phyloP scores from a whole-genome alignment of 2,329 filamentous ascomycete species.

The Arthrocladium fulminans region DNA sequence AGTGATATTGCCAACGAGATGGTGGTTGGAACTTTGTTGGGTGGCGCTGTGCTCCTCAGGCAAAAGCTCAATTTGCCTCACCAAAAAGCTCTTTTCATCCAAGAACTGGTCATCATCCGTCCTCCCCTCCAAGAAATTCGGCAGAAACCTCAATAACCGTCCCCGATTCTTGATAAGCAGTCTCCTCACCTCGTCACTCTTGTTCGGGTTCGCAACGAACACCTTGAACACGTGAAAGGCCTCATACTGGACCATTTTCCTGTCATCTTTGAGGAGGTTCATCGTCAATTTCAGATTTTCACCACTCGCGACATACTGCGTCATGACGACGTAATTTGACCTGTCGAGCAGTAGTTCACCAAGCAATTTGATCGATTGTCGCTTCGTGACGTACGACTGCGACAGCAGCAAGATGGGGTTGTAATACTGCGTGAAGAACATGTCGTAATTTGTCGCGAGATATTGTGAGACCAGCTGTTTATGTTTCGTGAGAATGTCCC shows the following conservation, averaged over 20 bases:
- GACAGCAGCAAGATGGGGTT: constrained; percentile 82
- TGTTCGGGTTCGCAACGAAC: constrained; percentile 97
- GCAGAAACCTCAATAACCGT: constrained; percentile 77
- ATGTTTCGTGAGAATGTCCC: constrained; percentile 92
- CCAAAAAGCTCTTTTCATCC: constrained; percentile 92
- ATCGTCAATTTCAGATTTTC: constrained; percentile 98
- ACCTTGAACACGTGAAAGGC: constrained; percentile 99
- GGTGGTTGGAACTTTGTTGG: too few relatives aligned
- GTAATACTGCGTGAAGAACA: constrained; percentile 66
- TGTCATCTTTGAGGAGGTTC: constrained; percentile 89
- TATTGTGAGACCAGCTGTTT: constrained; percentile 85
- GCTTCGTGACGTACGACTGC: constrained; percentile 93
- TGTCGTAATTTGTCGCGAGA: constrained; percentile 77
- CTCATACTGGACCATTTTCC: constrained; percentile 99
- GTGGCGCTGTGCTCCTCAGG: too few relatives aligned
- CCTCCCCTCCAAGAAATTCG: constrained; percentile 84
- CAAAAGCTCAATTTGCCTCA: constrained; percentile 68
- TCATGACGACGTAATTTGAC: constrained; percentile 98
- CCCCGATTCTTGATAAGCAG: constrained; percentile 95
- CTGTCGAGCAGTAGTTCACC: constrained; percentile 91
- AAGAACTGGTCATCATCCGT: constrained; percentile 98
- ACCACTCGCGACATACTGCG: constrained; percentile 85
- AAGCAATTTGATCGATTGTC: constrained; percentile 93
- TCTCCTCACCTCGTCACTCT: constrained; percentile 89
- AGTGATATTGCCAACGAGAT: too few relatives aligned